These are phyloP conservation scores for Monosporascus ibericus DNA, from an alignment of 2,329 filamentous ascomycete genomes.

Conservation along the genomic window DNA sequence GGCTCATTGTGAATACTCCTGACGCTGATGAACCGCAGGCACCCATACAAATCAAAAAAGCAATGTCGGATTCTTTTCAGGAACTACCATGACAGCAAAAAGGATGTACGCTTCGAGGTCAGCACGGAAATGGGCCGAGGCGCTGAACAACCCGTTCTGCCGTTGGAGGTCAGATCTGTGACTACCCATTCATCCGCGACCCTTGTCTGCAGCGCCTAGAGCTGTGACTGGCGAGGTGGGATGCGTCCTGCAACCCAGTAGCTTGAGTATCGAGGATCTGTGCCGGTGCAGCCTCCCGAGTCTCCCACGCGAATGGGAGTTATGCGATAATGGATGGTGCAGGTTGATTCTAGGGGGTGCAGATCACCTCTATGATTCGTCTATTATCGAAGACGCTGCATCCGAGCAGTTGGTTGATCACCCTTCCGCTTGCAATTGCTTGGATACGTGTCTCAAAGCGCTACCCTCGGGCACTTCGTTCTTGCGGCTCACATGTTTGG, in stretches of 20 bases:
- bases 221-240: background rate
- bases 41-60: background rate
- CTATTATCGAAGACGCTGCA: background rate
- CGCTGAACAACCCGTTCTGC: background rate
- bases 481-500: background rate
- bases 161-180: background rate
- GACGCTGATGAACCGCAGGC: background rate
- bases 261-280: background rate
- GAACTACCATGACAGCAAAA: background rate
- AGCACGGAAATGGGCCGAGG: background rate
- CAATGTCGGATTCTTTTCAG: background rate
- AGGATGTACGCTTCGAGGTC: background rate
- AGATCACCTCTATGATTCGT: background rate
- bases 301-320: background rate
- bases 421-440: background rate
- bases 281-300: background rate
- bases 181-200: background rate
- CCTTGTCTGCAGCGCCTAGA: background rate
- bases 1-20: no score
- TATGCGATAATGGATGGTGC: background rate
- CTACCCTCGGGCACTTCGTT: background rate
- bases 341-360: background rate
- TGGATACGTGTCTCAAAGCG: background rate
- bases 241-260: background rate
- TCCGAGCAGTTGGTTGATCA: background rate